These are phyloP conservation scores for Monosporozyma siamensis DNA, from an alignment of 805 yeast genomes.

Conservation along the genomic window DNA sequence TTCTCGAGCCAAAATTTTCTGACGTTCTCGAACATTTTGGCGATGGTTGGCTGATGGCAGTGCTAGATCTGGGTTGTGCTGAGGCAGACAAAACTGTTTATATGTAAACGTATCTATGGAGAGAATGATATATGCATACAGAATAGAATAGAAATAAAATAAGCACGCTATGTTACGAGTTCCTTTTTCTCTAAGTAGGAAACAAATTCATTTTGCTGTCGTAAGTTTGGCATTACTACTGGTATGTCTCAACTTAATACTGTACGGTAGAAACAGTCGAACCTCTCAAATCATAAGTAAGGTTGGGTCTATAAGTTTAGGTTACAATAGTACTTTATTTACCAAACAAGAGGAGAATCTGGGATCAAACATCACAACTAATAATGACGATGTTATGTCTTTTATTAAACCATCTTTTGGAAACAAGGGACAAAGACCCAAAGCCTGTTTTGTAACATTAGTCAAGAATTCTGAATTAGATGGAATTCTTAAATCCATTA, in stretches of 20 bases:
- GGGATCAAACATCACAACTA: too few relatives aligned
- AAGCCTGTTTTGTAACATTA: slow-evolving; percentile 58
- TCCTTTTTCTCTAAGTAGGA: too few relatives aligned
- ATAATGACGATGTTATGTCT: neutral
- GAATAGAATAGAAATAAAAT: too few relatives aligned
- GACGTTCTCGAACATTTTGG: too few relatives aligned
- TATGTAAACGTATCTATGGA: too few relatives aligned
- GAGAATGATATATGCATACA: too few relatives aligned
- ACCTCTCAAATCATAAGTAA: neutral
- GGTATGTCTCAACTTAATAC: neutral
- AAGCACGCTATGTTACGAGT: too few relatives aligned
- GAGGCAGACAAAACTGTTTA: too few relatives aligned
- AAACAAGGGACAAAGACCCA: slow-evolving; percentile 22
- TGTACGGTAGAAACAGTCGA: neutral
- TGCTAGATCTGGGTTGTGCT: too few relatives aligned
- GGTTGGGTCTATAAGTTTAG: neutral
- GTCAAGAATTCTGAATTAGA: slow-evolving; percentile 59
- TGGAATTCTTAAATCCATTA: slow-evolving; percentile 46
- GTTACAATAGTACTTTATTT: neutral
- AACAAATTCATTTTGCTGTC: neutral
- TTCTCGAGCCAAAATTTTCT: too few relatives aligned
- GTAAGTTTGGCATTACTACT: neutral
- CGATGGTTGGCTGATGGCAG: too few relatives aligned
- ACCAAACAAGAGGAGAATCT: neutral
- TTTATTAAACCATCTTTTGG: slow-evolving; percentile 13